These are phyloP conservation scores for Bolboschoenoplectus hybrid DNA, from an alignment of 202 grass and related monocot species.

Conservation along the genomic window DNA sequence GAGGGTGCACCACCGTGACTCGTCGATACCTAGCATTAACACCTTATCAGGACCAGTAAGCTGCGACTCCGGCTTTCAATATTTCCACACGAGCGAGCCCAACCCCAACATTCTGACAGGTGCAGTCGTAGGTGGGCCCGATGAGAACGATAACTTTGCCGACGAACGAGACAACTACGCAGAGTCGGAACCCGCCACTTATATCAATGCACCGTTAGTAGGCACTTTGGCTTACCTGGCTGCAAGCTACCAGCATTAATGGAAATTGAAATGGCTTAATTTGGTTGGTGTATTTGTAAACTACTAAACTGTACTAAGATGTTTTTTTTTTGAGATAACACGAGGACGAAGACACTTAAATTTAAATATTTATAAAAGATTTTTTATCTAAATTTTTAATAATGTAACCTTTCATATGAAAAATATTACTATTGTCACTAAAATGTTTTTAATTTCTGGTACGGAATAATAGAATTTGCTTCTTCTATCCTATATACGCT, in stretches of 20 bases:
- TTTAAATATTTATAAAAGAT: no score
- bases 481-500: background rate
- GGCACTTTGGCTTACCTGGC: slow-evolving; percentile 38
- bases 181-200: slow-evolving; percentile 41
- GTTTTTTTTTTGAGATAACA: no score
- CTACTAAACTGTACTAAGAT: no score
- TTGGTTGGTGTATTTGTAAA: background rate
- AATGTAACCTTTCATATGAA: no score
- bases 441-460: background rate
- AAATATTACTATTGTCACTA: no score
- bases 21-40: slow-evolving; percentile 19
- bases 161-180: slow-evolving; percentile 10
- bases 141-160: slow-evolving; percentile 28
- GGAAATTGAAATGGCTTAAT: background rate
- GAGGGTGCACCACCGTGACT: slow-evolving; percentile 33
- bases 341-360: no score
- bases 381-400: no score
- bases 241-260: slow-evolving; percentile 20
- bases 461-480: background rate
- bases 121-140: slow-evolving; percentile 42
- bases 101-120: slow-evolving; percentile 42
- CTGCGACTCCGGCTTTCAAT: slow-evolving; percentile 14
- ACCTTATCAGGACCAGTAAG: background rate
- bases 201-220: slow-evolving; percentile 37
- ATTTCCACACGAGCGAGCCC: background rate